Evolutionary conservation across 2,329 filamentous ascomycete species (phyloP), one percentile per base, ranked within the genome.

Genomic region (Acrodontium crateriforme): DNA sequence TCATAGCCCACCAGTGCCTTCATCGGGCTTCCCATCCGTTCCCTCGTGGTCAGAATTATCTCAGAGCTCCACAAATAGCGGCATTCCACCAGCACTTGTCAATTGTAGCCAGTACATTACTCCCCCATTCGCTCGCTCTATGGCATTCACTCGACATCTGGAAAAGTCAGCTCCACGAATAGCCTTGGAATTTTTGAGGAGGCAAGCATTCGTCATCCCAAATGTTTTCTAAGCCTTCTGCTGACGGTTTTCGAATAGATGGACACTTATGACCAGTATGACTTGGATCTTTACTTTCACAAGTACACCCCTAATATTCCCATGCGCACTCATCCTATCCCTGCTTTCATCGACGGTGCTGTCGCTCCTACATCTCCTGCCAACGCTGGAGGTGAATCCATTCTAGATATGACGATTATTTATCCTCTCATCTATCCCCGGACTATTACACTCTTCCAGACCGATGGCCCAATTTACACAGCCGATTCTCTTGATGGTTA

Each of bases 361-460:
- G 9, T 18, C 13, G 23, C 24, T 18, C 23, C 40, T 3, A 46
- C 2, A 32, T 51, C 2, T 36, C 35, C 13, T 16, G 19, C 17
- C 22, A 24, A 40, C 6, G 32, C 36, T 3, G 59, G 58, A 3
- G 24, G 44, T 6, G 63, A 66, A 33, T 49, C 59, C 1, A 55
- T 59, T 24, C 54, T 67, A 11, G 64, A 67, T 38, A 61, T 67
- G 22, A 48, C 65, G 53, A 22, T 43, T 42, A 64, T 59, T 1
- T 61, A 60, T 32, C 59, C 62, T 1, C 48, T 68, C 26, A 58
- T 67, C 32, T 66, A 59, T 45, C 64, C 64, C 1, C 63, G 67
- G 37, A 51, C 54, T 16, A 46, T 60, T 0, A 55, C 58, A 11
- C 45, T 64, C 23, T 63, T 54, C 42, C 57, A 62, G 36, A 56